Percentiles rank a stretch among this genome's conserved stretches.
These are phyloP conservation scores for Kappamyces sp. DNA, from an alignment of 192 early-diverging fungal genomes.

Conservation along the genomic window DNA sequence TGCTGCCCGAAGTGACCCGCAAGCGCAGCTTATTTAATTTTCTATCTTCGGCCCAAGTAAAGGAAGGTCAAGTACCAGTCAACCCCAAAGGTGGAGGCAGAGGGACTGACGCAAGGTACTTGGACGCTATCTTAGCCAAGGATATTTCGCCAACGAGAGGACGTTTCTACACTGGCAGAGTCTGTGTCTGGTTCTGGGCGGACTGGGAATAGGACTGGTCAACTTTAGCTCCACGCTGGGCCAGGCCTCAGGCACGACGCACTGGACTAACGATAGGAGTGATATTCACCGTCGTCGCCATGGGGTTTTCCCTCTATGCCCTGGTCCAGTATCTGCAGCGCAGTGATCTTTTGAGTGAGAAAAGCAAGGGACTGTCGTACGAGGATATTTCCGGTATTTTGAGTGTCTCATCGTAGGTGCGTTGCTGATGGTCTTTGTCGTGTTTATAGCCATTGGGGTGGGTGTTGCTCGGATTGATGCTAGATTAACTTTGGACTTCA, in stretches of 20 bases:
- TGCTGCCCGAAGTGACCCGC: too few relatives aligned
- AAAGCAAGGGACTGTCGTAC: constrained; percentile 27
- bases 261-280: too few relatives aligned
- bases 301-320: constrained; percentile 58
- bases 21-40: too few relatives aligned
- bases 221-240: constrained; percentile 58
- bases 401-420: constrained; percentile 53
- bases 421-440: constrained; percentile 52
- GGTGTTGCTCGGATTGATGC: too few relatives aligned
- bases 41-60: too few relatives aligned
- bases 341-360: constrained; percentile 43
- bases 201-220: constrained; percentile 58
- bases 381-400: too few relatives aligned
- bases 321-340: constrained; percentile 56
- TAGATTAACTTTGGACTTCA: constrained; percentile 29
- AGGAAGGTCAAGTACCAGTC: too few relatives aligned
- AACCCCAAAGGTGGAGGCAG: too few relatives aligned
- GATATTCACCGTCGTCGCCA: constrained; percentile 52
- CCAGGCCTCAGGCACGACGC: constrained; percentile 49
- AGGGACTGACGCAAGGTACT: too few relatives aligned
- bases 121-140: too few relatives aligned
- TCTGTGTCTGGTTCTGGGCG: constrained; percentile 51
- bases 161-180: constrained; percentile 73
- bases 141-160: constrained; percentile 73
- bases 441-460: constrained; percentile 40